Percentiles rank a stretch among this genome's conserved stretches.
Evolutionary conservation across 2,329 filamentous ascomycete species (phyloP).

Genomic region (Coniochaeta sp.): DNA sequence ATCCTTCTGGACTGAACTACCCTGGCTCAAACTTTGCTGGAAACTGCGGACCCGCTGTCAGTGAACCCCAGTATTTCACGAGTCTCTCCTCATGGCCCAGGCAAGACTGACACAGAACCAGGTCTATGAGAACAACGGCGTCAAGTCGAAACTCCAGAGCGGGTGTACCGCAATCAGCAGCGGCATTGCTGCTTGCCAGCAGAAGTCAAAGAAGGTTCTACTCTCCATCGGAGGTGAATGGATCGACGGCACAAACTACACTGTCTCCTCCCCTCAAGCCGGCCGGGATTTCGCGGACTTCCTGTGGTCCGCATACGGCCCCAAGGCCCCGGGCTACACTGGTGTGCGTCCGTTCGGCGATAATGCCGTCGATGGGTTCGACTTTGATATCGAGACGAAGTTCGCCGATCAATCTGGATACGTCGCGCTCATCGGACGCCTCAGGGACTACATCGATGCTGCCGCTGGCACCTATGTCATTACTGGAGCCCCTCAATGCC

Average conservation of each 20-base stretch:
- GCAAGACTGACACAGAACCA: background rate
- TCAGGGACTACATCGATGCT: conserved; percentile 12
- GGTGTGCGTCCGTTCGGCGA: conserved; percentile 39
- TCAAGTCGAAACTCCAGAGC: conserved; percentile 22
- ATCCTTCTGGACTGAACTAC: conserved; percentile 18
- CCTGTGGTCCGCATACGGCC: conserved; percentile 29
- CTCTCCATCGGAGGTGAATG: conserved; percentile 54
- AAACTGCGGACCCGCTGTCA: conserved; percentile 24
- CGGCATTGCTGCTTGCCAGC: conserved; percentile 41
- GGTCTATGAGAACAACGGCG: conserved; percentile 17
- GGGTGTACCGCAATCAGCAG: conserved; percentile 23
- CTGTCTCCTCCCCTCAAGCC: conserved; percentile 18
- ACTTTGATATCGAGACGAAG: conserved; percentile 39
- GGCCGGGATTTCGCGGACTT: conserved; percentile 28
- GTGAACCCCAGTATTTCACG: background rate
- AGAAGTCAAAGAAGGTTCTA: conserved; percentile 53
- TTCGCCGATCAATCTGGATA: conserved; percentile 19
- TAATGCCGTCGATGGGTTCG: conserved; percentile 39
- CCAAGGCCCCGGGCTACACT: too few species aligned
- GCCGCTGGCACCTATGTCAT: conserved; percentile 31
- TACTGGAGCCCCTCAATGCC: conserved; percentile 38
- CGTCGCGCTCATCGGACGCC: conserved; percentile 17
- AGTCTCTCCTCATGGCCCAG: background rate
- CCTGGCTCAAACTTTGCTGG: conserved; percentile 30
- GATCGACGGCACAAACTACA: conserved; percentile 22